Percentiles rank a stretch among this genome's conserved stretches.
Evolutionary conservation across 176 grass and related monocot species (phyloP).

Genomic region (Aegilops bicornis): DNA sequence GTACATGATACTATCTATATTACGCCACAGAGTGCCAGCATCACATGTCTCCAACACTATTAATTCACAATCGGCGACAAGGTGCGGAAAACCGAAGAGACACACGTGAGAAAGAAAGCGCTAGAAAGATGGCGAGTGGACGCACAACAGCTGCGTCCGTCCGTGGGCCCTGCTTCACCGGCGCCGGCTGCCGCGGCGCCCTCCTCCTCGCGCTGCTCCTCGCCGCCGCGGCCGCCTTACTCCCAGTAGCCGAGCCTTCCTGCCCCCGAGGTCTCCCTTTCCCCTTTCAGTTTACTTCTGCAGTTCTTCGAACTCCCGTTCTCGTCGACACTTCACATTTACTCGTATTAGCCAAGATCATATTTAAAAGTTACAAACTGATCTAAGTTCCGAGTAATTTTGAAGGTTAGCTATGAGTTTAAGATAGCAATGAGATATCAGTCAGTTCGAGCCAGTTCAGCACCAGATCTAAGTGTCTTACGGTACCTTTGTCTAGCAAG

Average conservation of each 20-base stretch:
- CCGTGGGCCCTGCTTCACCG: background rate
- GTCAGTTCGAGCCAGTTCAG: background rate
- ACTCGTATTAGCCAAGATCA: background rate
- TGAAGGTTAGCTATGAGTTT: background rate
- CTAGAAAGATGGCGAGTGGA: constrained; percentile 1
- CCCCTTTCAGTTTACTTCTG: background rate
- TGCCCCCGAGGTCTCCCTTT: constrained; percentile 36
- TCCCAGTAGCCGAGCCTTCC: constrained; percentile 24
- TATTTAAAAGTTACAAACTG: background rate
- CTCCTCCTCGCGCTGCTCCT: constrained; percentile 3
- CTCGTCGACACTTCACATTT: background rate
- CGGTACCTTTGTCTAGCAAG: background rate
- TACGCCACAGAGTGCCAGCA: too few relatives aligned
- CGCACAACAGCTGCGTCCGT: background rate
- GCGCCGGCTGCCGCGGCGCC: background rate
- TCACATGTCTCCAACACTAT: background rate
- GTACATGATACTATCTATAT: too few relatives aligned
- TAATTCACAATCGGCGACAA: background rate
- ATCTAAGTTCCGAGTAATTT: background rate
- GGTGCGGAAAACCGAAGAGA: background rate
- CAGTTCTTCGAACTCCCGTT: background rate
- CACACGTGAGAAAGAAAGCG: background rate
- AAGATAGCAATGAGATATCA: background rate
- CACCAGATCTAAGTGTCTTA: background rate
- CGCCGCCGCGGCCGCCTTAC: background rate